phyloP scores from a whole-genome alignment of 352 stramenopile species.

The Phytophthora gonapodyides region DNA sequence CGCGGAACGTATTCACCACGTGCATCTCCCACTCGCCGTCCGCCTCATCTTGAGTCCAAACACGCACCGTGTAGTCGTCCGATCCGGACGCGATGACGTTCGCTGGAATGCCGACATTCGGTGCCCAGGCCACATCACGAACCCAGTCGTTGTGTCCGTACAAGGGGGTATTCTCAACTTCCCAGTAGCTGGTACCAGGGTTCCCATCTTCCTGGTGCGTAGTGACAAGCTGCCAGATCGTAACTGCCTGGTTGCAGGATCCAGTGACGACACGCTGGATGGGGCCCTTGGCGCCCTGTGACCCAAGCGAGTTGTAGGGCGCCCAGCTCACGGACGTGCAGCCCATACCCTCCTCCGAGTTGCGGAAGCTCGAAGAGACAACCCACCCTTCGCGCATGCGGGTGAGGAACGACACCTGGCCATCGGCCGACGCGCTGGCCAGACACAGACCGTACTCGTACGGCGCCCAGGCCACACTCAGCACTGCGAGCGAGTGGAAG shows the following conservation, averaged over 20 bases:
- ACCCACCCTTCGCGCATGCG: conserved; percentile 85
- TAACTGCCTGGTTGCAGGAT: conserved; percentile 65
- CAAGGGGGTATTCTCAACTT: conserved; percentile 48
- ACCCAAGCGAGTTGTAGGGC: conserved; percentile 87
- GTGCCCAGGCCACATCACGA: conserved; percentile 81
- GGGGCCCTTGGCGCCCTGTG: conserved; percentile 61
- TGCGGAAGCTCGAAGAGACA: conserved; percentile 72
- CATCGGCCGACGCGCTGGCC: conserved; percentile 75
- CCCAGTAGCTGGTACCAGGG: conserved; percentile 36
- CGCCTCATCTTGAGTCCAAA: conserved; percentile 79
- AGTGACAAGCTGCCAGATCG: conserved; percentile 62
- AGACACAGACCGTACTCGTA: conserved; percentile 89
- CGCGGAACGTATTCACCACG: conserved; percentile 69
- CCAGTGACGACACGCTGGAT: conserved; percentile 80
- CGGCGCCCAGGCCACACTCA: conserved; percentile 85
- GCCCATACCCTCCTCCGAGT: conserved; percentile 74
- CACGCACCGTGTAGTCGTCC: conserved; percentile 83
- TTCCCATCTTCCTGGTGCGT: conserved; percentile 35
- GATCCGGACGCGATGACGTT: conserved; percentile 81
- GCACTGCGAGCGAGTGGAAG: conserved; percentile 71
- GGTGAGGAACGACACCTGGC: conserved; percentile 85
- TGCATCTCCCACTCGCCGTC: conserved; percentile 64
- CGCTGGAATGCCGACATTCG: conserved; percentile 81
- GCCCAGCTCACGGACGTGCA: conserved; percentile 86
- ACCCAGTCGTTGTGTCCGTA: conserved; percentile 84